Base-by-base conservation (phyloP, 2,329 filamentous ascomycete species). In the Rugonectria rugulosa region DNA sequence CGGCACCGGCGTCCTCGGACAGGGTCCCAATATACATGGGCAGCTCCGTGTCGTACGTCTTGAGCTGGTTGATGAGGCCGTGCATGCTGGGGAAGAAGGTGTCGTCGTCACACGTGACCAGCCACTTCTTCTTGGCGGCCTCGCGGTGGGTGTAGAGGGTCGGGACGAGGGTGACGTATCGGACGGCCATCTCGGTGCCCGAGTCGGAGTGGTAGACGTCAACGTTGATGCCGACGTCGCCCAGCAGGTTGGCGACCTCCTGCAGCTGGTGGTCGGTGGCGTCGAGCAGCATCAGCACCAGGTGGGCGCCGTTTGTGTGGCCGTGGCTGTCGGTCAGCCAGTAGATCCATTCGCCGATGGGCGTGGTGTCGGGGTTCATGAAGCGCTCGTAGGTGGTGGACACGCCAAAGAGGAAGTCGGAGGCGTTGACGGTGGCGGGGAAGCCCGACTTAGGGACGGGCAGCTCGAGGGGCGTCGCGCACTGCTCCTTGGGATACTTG, bases 81-180 rank as follows among this genome's bases (percentile, higher is more conserved):
- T 84, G 74, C 69, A 87, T 84, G 53, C 80, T 85, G 5, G 81
- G 79, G 74, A 88, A 88, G 67, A 86, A 88, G 3, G 85, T 88
- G 59, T 88, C 85, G 61, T 88, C 85, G 61, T 88, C 85, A 66
- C 85, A 87, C 12, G 83, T 78, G 12, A 85, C 83, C 1, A 84
- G 76, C 85, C 85, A 88, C 61, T 82, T 84, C 70, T 80, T 83
- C 24, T 68, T 68, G 20, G 65, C 68, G 41, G 80, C 74, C 3
- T 79, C 79, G 3, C 73, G 74, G 60, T 85, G 81, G 46, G 79
- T 78, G 71, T 81, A 85, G 11, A 86, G 71, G 0, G 78, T 79
- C 3, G 82, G 81, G 2, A 84, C 77, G 2, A 86, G 75, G 0
- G 79, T 81, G 19, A 86, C 71, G 62, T 86, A 86, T 51, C 83